These are phyloP conservation scores for Arthromyces matolae DNA, from an alignment of 768 basidiomycete genomes.

Conservation along the genomic window DNA sequence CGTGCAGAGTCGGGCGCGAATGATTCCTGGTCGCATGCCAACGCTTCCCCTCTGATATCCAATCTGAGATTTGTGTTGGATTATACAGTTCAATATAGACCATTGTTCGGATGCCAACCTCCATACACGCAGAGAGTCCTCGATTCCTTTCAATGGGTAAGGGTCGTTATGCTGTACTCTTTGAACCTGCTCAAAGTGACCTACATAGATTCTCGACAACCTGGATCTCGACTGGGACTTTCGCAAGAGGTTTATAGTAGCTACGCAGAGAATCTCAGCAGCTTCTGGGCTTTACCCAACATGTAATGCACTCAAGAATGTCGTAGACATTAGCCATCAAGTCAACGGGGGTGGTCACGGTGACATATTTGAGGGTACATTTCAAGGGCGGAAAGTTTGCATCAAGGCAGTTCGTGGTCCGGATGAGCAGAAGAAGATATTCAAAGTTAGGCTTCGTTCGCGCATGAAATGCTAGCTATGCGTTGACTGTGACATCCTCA, in stretches of 20 bases:
- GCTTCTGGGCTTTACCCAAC: background rate
- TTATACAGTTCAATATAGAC: no score
- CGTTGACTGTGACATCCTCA: background rate
- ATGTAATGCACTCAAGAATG: background rate
- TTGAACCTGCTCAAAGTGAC: no score
- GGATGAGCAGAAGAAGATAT: background rate
- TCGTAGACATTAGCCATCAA: background rate
- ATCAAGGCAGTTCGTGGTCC: slow-evolving; percentile 1
- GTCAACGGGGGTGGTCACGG: slow-evolving; percentile 2
- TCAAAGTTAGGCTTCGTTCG: background rate
- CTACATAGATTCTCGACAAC: slow-evolving; percentile 1
- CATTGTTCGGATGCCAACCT: no score
- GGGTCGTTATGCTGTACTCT: no score
- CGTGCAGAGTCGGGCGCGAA: no score
- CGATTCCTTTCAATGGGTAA: no score
- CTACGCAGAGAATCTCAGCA: background rate
- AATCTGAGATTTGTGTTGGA: no score
- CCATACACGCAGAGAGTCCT: no score
- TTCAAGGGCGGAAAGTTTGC: background rate
- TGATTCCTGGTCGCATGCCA: no score
- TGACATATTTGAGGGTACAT: slow-evolving; percentile 2
- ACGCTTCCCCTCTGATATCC: no score
- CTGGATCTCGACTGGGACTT: background rate
- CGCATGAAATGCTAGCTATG: background rate
- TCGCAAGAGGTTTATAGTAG: background rate